Evolutionary conservation across 768 basidiomycete genomes (phyloP).

Genomic region (Dendrothele bispora): DNA sequence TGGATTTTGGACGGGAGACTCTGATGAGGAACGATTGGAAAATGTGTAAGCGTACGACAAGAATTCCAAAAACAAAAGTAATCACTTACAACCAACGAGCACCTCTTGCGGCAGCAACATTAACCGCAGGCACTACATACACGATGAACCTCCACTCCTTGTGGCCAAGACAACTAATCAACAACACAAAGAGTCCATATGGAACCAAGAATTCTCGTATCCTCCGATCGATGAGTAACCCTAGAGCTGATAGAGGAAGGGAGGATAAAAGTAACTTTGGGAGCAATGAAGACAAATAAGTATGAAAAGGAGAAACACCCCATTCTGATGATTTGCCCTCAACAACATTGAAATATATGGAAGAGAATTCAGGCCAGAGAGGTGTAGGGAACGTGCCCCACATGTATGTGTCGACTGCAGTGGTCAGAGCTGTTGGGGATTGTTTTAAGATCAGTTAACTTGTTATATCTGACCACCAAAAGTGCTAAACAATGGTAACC

Average conservation of each 20-base stretch:
- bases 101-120: slow-evolving; percentile 74
- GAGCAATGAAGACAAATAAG: slow-evolving; percentile 66
- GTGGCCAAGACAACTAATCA: slow-evolving; percentile 80
- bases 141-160: slow-evolving; percentile 98
- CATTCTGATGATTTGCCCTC: slow-evolving; percentile 87
- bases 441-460: neutral
- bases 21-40: slow-evolving; percentile 25
- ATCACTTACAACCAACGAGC: slow-evolving; percentile 66
- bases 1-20: slow-evolving; percentile 47
- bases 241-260: slow-evolving; percentile 60
- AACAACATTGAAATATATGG: slow-evolving; percentile 82
- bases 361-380: slow-evolving; percentile 86
- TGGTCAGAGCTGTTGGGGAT: slow-evolving; percentile 49
- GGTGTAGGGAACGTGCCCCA: slow-evolving; percentile 57
- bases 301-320: slow-evolving; percentile 81
- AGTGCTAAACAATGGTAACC: too few species aligned
- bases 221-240: slow-evolving; percentile 44
- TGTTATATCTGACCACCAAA: too few species aligned
- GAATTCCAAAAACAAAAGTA: too few species aligned
- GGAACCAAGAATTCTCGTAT: slow-evolving; percentile 53
- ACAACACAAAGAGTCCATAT: slow-evolving; percentile 48
- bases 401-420: slow-evolving; percentile 80
- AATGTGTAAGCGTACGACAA: neutral
- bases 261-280: slow-evolving; percentile 77
- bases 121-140: slow-evolving; percentile 81